A percentile compares a stretch with the other conserved stretches of the same genome.
These are phyloP conservation scores for Phialophora chinensis DNA, from an alignment of 2,329 filamentous ascomycete genomes.

Conservation along the genomic window DNA sequence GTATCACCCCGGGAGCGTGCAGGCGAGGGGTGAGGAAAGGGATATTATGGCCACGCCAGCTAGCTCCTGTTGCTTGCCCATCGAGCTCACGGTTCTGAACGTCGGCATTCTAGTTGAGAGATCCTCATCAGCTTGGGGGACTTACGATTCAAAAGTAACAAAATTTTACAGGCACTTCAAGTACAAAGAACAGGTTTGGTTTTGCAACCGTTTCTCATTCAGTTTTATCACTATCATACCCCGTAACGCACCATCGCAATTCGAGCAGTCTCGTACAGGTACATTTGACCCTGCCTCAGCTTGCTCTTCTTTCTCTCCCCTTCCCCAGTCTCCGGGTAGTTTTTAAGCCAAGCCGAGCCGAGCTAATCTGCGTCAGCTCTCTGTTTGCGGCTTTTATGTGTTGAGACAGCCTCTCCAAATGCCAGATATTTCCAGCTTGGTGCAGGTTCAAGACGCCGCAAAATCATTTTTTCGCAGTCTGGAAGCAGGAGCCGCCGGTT, in stretches of 20 bases:
- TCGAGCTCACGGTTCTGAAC: too few species aligned
- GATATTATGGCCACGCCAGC: too few species aligned
- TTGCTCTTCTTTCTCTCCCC: too few species aligned
- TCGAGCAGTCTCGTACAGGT: neutral
- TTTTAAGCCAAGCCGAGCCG: neutral
- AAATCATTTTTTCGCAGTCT: neutral
- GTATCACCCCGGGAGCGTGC: too few species aligned
- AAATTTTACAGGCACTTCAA: neutral
- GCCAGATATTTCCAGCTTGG: neutral
- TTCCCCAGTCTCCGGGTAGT: neutral
- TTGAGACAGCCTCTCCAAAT: slow-evolving; percentile 7
- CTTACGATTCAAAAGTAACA: neutral
- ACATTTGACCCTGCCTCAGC: neutral
- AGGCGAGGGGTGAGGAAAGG: too few species aligned
- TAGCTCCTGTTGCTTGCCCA: too few species aligned
- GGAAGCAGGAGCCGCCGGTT: neutral
- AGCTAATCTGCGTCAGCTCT: neutral
- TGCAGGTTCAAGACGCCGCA: slow-evolving; percentile 1
- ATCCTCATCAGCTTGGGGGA: too few species aligned
- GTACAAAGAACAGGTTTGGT: neutral
- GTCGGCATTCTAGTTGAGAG: too few species aligned
- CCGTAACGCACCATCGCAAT: too few species aligned
- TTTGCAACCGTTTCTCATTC: slow-evolving; percentile 6
- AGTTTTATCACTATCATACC: neutral
- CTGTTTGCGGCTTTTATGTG: neutral